These are phyloP conservation scores for Zopfochytrium polystomum DNA, from an alignment of 371 early-diverging fungal species.

Conservation along the genomic window DNA sequence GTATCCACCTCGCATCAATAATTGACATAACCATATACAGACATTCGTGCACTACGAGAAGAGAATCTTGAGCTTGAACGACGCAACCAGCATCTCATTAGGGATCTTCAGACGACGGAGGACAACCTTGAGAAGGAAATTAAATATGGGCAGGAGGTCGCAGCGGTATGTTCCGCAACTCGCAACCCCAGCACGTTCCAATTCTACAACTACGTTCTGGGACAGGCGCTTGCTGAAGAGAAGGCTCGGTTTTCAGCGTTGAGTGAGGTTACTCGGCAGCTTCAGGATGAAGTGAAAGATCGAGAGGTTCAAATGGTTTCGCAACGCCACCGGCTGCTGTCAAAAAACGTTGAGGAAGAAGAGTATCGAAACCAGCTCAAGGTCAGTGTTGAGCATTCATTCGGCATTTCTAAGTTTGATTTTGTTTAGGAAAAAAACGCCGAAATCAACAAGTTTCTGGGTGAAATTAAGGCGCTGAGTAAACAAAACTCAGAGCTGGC, in stretches of 20 bases:
- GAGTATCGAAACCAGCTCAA: conserved; percentile 34
- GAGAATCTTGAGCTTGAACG: conserved; percentile 34
- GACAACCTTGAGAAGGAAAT: conserved; percentile 37
- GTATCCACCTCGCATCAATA: too few relatives aligned
- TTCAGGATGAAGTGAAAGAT: conserved; percentile 40
- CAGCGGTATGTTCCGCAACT: too few relatives aligned
- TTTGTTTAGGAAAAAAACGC: conserved; percentile 40
- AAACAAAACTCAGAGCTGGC: conserved; percentile 33
- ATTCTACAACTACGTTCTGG: too few relatives aligned
- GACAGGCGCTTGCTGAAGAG: conserved; percentile 33
- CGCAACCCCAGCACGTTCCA: too few relatives aligned
- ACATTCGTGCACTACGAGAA: conserved; percentile 30
- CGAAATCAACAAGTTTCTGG: conserved; percentile 39
- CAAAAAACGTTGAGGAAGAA: conserved; percentile 39
- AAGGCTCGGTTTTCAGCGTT: conserved; percentile 18
- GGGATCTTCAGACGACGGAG: conserved; percentile 31
- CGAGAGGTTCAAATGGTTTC: conserved; percentile 32
- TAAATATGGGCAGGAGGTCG: conserved; percentile 20
- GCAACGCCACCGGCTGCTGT: conserved; percentile 35
- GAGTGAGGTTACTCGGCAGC: conserved; percentile 27
- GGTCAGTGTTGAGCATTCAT: conserved; percentile 12
- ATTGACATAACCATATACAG: conserved; percentile 7
- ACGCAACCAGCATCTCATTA: conserved; percentile 28
- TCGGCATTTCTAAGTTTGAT: neutral
- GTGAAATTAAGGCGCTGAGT: conserved; percentile 42